A percentile compares a stretch with the other conserved stretches of the same genome.
Conservation (phyloP, 331 rosid species). For the Malus hybrid region DNA sequence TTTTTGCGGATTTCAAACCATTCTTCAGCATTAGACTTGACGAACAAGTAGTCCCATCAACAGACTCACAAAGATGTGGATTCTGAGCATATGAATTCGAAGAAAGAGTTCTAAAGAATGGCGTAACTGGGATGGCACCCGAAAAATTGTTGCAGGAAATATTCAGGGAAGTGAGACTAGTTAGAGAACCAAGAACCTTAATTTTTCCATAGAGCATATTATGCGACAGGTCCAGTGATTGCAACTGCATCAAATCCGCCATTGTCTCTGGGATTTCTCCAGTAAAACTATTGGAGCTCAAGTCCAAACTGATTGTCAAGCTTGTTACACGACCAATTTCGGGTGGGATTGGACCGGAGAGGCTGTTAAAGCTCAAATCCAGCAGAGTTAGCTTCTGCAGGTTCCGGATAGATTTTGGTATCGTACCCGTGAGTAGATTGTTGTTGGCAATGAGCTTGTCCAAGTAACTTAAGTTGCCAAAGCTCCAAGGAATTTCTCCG, state of each 20-base stretch:
- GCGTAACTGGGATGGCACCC: conserved; percentile 80
- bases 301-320: conserved; percentile 75
- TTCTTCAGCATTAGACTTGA: conserved; percentile 34
- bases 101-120: conserved; percentile 64
- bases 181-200: conserved; percentile 58
- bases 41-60: conserved; percentile 71
- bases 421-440: conserved; percentile 56
- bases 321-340: conserved; percentile 74
- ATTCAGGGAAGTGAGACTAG: conserved; percentile 71
- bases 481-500: conserved; percentile 63
- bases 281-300: conserved; percentile 59
- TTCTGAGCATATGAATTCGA: conserved; percentile 52
- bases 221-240: conserved; percentile 75
- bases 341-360: conserved; percentile 61
- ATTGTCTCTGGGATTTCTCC: conserved; percentile 75
- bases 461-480: conserved; percentile 85
- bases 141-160: conserved; percentile 82
- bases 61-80: conserved; percentile 52
- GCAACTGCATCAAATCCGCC: conserved; percentile 61
- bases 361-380: conserved; percentile 74
- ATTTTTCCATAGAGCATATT: conserved; percentile 59
- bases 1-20: conserved; percentile 55
- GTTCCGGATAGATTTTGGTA: conserved; percentile 58
- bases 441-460: conserved; percentile 81
- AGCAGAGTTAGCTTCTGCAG: conserved; percentile 75